Base-by-base conservation (phyloP, 108 stramenopile species). In the Stephanodiscus triporus region DNA sequence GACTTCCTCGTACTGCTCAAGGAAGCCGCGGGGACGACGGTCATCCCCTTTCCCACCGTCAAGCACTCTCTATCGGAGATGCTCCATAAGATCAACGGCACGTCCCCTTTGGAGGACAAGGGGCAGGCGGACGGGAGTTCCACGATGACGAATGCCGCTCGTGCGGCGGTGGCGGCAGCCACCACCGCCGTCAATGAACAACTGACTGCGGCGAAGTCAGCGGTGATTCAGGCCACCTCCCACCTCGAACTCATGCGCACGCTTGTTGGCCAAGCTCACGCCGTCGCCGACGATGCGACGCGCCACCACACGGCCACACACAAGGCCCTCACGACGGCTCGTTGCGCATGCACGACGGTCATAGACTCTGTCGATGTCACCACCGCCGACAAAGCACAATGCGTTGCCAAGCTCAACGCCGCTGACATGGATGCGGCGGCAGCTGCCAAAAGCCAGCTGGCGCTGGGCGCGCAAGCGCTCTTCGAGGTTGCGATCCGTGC, bases 41-140 rank as follows among this genome's bases (percentile, higher is more conserved):
- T 27, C 24, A 54, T 54, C 53, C 53, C 53, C 53, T 27, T 13
- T 10, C 53, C 53, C 53, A 54, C 53, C 53, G 53, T 54, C 26
- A 23, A 54, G 53, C 53, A 54, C 53, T 54, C 53, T 22, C 8
- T 54, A 27, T 27, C 53, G 13, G 53, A 54, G 20, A 10, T 54
- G 53, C 23, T 54, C 26, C 24, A 54, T 54, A 54, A 54, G 53
- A 54, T 54, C 53, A 54, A 54, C 53, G 53, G 53, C 26, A 54
- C 53, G 27, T 54, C 53, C 53, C 26, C 53, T n/a, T n/a, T n/a
- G n/a, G n/a, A n/a, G n/a, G n/a, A n/a, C n/a, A n/a, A n/a, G n/a
- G n/a, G n/a, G n/a, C n/a, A n/a, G n/a, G n/a, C n/a, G n/a, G n/a
- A n/a, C n/a, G n/a, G n/a, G n/a, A n/a, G n/a, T n/a, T n/a, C n/a